These are phyloP conservation scores for Teratosphaeria epicoccoides DNA, from an alignment of 2,329 filamentous ascomycete genomes.

Conservation along the genomic window DNA sequence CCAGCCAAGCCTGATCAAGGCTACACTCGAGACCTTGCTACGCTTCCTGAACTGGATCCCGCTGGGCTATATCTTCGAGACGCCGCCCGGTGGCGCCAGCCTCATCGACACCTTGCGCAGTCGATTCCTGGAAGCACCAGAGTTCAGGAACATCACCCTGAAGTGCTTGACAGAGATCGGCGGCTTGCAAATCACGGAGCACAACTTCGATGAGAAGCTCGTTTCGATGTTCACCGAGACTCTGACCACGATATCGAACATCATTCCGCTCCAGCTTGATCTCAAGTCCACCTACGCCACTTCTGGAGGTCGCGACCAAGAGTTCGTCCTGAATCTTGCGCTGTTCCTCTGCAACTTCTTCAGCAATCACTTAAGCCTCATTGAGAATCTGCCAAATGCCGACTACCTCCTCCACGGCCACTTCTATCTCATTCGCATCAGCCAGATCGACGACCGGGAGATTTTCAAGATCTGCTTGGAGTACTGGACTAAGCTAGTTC, in stretches of 20 bases:
- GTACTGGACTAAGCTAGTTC: constrained; percentile 98
- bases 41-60: constrained; percentile 99
- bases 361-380: constrained; percentile 80
- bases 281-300: constrained; percentile 82
- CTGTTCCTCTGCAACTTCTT: constrained; percentile 97
- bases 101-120: constrained; percentile 91
- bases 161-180: constrained; percentile 98
- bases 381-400: constrained; percentile 89
- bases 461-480: constrained; percentile 99
- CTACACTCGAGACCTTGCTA: constrained; percentile 89
- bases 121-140: constrained; percentile 82
- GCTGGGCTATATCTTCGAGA: constrained; percentile 97
- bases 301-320: constrained; percentile 87
- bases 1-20: constrained; percentile 80
- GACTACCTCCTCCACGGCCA: constrained; percentile 94
- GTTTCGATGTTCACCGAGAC: constrained; percentile 98
- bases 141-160: constrained; percentile 92
- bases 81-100: constrained; percentile 46
- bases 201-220: constrained; percentile 86
- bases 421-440: constrained; percentile 96
- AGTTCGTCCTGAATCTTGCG: constrained; percentile 94
- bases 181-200: constrained; percentile 67
- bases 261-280: constrained; percentile 83
- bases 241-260: constrained; percentile 80
- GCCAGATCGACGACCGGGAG: constrained; percentile 95